These are phyloP conservation scores for Leccinum variicolor DNA, from an alignment of 768 basidiomycete genomes.

Conservation along the genomic window DNA sequence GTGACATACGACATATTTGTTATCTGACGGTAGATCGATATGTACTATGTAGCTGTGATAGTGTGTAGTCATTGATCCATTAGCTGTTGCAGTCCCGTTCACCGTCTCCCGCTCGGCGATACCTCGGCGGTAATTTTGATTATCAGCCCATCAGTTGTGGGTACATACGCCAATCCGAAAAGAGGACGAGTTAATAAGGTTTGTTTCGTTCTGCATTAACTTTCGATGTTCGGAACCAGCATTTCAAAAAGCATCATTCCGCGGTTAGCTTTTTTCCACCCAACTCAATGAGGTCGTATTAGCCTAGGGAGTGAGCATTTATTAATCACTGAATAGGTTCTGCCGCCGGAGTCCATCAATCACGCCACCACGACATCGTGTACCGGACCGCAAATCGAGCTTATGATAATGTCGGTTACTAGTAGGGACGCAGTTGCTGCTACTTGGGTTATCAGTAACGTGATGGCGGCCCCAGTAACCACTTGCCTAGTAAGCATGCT, in stretches of 20 bases:
- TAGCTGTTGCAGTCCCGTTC: not conserved
- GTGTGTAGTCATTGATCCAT: not conserved
- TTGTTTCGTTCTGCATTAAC: not conserved
- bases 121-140: not conserved
- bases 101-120: not conserved
- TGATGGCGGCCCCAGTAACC: not conserved
- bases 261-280: not conserved
- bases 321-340: not conserved
- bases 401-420: not conserved
- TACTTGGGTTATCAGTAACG: not conserved
- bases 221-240: not conserved
- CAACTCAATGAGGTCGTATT: not conserved
- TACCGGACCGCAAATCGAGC: not conserved
- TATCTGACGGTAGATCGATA: not conserved
- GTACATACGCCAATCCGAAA: not conserved
- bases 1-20: not conserved
- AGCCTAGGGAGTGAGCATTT: not conserved
- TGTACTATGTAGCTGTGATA: not conserved
- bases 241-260: not conserved
- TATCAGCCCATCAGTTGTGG: not conserved
- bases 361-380: not conserved
- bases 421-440: not conserved
- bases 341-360: not conserved
- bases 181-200: not conserved
- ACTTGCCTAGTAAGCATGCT: not conserved